Evolutionary conservation across 257 asterid genomes (phyloP).

Genomic region (Salvia splendens): DNA sequence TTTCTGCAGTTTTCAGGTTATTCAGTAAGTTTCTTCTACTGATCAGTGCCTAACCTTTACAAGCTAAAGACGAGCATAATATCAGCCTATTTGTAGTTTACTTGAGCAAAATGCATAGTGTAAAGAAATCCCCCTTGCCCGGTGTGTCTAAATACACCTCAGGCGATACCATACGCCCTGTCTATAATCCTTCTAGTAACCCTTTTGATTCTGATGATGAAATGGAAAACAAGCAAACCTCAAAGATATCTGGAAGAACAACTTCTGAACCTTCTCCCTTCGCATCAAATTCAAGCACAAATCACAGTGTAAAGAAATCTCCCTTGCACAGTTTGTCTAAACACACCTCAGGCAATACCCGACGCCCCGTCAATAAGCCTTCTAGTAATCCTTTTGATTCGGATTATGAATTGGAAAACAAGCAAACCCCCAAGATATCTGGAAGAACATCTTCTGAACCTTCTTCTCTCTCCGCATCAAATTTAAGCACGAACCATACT

Average conservation of each 20-base stretch:
- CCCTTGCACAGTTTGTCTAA: conserved; percentile 54
- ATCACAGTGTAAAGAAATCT: conserved; percentile 29
- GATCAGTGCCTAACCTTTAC: conserved; percentile 22
- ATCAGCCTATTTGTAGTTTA: conserved; percentile 13
- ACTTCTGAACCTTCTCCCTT: conserved; percentile 59
- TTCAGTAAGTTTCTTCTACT: conserved; percentile 17
- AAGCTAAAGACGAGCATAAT: conserved; percentile 13
- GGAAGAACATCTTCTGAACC: conserved; percentile 67
- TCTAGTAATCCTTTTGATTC: conserved; percentile 87
- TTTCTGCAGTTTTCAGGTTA: conserved; percentile 34
- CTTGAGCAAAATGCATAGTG: conserved; percentile 58
- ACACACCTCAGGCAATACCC: conserved; percentile 42
- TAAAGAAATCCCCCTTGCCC: conserved; percentile 62
- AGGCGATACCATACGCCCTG: conserved; percentile 32
- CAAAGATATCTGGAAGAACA: conserved; percentile 51
- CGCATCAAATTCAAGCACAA: too few species aligned
- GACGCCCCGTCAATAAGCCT: conserved; percentile 28
- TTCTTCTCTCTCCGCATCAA: conserved; percentile 36
- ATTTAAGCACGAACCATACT: too few species aligned
- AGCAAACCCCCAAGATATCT: conserved; percentile 47
- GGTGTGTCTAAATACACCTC: conserved; percentile 52
- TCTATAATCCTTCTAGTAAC: conserved; percentile 50
- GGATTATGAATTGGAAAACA: conserved; percentile 61
- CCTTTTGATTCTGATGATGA: conserved; percentile 82
- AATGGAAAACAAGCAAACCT: conserved; percentile 53